Evolutionary conservation across 1,284 basidiomycete species (phyloP).

Genomic region (Macrocystidia cucumis): DNA sequence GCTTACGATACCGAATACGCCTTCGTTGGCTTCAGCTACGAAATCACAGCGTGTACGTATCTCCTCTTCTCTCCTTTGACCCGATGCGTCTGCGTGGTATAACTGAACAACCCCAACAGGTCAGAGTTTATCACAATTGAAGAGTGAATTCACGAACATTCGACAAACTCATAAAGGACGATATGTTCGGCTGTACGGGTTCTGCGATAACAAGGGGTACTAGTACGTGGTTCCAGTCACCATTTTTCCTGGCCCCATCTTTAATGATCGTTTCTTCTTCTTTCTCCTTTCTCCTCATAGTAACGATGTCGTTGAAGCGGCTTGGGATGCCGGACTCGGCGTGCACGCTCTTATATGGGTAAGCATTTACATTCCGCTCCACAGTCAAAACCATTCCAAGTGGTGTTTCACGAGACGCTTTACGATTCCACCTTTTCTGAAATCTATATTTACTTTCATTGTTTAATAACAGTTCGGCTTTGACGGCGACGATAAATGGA

Average conservation of each 20-base stretch:
- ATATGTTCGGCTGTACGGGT: slow-evolving; percentile 59
- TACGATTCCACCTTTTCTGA: neutral
- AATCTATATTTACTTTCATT: too few species aligned
- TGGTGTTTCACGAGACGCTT: neutral
- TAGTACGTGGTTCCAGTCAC: slow-evolving; percentile 32
- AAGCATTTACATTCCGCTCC: slow-evolving; percentile 10
- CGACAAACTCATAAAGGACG: slow-evolving; percentile 46
- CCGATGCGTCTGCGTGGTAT: too few species aligned
- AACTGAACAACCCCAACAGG: too few species aligned
- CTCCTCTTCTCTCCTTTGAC: neutral
- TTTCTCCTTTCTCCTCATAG: slow-evolving; percentile 19
- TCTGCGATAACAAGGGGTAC: slow-evolving; percentile 48
- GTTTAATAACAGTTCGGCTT: slow-evolving; percentile 8
- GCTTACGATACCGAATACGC: slow-evolving; percentile 52
- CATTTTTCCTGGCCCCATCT: slow-evolving; percentile 5
- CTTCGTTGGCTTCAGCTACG: slow-evolving; percentile 70
- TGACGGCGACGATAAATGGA: slow-evolving; percentile 6
- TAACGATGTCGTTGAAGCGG: slow-evolving; percentile 56
- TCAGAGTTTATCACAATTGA: slow-evolving; percentile 34
- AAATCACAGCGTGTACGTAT: slow-evolving; percentile 48
- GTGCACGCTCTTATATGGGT: slow-evolving; percentile 65
- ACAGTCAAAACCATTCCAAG: neutral
- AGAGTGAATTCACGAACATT: slow-evolving; percentile 50
- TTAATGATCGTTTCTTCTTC: slow-evolving; percentile 4
- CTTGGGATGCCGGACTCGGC: slow-evolving; percentile 51